These are phyloP conservation scores for Penicillium hordei DNA, from an alignment of 2,329 filamentous ascomycete species.

Conservation along the genomic window DNA sequence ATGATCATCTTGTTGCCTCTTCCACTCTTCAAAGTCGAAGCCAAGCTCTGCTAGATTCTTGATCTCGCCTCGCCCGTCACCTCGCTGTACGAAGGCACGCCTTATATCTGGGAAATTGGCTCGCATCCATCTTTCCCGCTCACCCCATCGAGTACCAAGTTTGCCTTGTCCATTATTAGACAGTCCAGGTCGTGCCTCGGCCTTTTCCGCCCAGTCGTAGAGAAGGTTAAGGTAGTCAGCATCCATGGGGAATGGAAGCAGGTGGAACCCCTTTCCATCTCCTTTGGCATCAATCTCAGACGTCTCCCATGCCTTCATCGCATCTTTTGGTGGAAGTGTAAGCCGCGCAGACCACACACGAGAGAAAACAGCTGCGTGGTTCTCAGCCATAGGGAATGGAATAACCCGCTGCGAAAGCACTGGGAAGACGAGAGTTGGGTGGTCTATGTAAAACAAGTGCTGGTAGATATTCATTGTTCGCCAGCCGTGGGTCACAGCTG, in stretches of 20 bases:
- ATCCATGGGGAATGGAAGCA: constrained; percentile 52
- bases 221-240: constrained; percentile 48
- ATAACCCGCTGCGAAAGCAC: constrained; percentile 78
- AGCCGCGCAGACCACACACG: constrained; percentile 74
- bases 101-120: constrained; percentile 68
- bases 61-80: constrained; percentile 57
- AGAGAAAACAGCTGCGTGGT: constrained; percentile 73
- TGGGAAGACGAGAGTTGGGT: constrained; percentile 77
- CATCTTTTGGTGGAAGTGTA: constrained; percentile 58
- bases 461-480: constrained; percentile 72
- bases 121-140: constrained; percentile 70
- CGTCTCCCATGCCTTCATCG: constrained; percentile 70
- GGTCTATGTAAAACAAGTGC: constrained; percentile 72
- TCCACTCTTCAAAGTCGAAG: constrained; percentile 55
- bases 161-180: constrained; percentile 58
- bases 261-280: constrained; percentile 53
- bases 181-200: constrained; percentile 38
- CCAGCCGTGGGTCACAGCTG: constrained; percentile 66
- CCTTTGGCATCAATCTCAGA: constrained; percentile 45
- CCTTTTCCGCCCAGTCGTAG: constrained; percentile 44
- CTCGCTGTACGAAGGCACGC: constrained; percentile 66
- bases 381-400: constrained; percentile 80
- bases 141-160: constrained; percentile 68
- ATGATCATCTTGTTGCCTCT: constrained; percentile 18
- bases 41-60: constrained; percentile 71